Evolutionary conservation across 345 rosid species (phyloP).

Genomic region (Eucalyptus sideroxylon): DNA sequence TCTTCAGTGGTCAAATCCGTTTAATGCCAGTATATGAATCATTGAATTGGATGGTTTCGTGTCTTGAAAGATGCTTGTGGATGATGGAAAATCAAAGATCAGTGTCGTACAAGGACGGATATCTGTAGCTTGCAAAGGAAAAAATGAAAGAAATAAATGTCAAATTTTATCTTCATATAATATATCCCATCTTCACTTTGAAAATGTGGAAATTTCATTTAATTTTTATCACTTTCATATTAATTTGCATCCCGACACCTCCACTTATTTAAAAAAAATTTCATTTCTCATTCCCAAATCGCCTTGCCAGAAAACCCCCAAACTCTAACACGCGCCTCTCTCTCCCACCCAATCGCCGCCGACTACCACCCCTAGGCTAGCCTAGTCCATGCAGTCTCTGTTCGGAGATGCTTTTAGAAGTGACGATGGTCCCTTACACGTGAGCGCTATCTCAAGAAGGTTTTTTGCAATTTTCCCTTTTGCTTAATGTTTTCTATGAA

Average conservation of each 20-base stretch:
- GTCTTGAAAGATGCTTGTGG: neutral
- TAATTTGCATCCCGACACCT: neutral
- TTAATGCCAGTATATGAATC: neutral
- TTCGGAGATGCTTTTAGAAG: neutral
- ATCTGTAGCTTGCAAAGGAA: neutral
- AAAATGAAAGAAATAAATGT: neutral
- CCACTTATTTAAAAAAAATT: too few species aligned
- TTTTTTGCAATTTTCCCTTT: neutral
- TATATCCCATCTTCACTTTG: neutral
- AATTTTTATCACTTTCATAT: neutral
- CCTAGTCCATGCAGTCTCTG: too few species aligned
- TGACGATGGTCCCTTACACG: neutral
- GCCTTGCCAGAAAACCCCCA: neutral
- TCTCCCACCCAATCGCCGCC: neutral
- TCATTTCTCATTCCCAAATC: too few species aligned
- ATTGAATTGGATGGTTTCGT: too few species aligned
- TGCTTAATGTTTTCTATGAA: neutral
- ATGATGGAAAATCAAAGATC: neutral
- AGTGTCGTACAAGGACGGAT: neutral
- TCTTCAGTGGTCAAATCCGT: neutral
- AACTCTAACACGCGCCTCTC: neutral
- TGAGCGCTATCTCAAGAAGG: neutral
- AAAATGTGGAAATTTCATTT: too few species aligned
- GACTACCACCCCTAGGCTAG: neutral
- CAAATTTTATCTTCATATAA: too few species aligned